phyloP scores from a whole-genome alignment of 805 yeast genomes.

The Saturnispora saitoi region DNA sequence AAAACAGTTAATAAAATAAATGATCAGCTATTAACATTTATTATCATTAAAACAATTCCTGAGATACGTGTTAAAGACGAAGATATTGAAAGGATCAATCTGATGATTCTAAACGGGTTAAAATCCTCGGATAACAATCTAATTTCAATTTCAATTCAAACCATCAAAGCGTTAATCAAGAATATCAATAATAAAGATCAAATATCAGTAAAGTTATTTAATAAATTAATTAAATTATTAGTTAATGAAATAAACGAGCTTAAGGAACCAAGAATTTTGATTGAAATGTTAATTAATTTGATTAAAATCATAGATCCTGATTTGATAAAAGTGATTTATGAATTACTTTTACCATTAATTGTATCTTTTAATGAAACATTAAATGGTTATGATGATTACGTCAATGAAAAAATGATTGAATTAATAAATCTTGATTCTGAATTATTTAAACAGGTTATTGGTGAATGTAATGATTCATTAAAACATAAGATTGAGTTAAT shows the following conservation, averaged over 20 bases:
- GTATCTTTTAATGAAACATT: slow-evolving; percentile 25
- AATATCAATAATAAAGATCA: slow-evolving; percentile 25
- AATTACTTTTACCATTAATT: slow-evolving; percentile 25
- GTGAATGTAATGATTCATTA: slow-evolving; percentile 32
- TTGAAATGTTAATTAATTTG: slow-evolving; percentile 44
- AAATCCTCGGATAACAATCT: slow-evolving; percentile 27
- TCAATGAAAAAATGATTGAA: slow-evolving; percentile 39
- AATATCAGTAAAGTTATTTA: slow-evolving; percentile 36
- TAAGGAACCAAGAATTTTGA: slow-evolving; percentile 31
- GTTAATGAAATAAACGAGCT: slow-evolving; percentile 10
- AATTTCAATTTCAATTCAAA: slow-evolving; percentile 42
- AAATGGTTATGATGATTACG: slow-evolving; percentile 28
- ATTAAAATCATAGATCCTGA: slow-evolving; percentile 26
- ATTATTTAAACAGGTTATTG: slow-evolving; percentile 41
- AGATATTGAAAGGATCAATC: slow-evolving; percentile 32
- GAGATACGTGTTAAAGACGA: slow-evolving; percentile 25
- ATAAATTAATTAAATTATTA: not conserved
- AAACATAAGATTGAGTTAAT: slow-evolving; percentile 34
- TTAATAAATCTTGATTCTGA: slow-evolving; percentile 38
- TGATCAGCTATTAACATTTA: slow-evolving; percentile 37
- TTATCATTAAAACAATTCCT: slow-evolving; percentile 35
- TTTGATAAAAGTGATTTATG: slow-evolving; percentile 20
- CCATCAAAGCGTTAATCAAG: slow-evolving; percentile 49
- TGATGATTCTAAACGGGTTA: slow-evolving; percentile 31
- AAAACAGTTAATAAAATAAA: slow-evolving; percentile 13